Evolutionary conservation across 2,329 filamentous ascomycete genomes (phyloP).

Genomic region (Claviceps sp.): DNA sequence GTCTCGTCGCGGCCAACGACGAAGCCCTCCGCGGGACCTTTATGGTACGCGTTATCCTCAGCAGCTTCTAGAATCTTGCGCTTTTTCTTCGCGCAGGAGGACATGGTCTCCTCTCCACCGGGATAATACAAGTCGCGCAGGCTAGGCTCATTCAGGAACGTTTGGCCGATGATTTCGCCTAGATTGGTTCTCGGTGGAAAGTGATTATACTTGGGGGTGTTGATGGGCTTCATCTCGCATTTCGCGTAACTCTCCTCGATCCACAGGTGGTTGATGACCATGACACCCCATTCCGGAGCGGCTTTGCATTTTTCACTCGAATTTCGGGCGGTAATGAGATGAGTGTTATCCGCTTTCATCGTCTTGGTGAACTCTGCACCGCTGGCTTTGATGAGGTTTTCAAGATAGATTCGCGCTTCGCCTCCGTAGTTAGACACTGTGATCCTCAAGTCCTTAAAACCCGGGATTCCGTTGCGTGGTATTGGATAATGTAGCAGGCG

Average conservation of each 20-base stretch:
- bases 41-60: constrained; percentile 35
- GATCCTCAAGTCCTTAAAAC: constrained; percentile 64
- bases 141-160: constrained; percentile 52
- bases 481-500: constrained; percentile 84
- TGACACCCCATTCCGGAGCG: constrained; percentile 80
- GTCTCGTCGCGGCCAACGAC: constrained; percentile 28
- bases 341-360: constrained; percentile 89
- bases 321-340: constrained; percentile 81
- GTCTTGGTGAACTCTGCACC: constrained; percentile 90
- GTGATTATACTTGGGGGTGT: constrained; percentile 64
- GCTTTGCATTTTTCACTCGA: constrained; percentile 88
- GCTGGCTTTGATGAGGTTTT: constrained; percentile 74
- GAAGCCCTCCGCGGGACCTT: constrained; percentile 33
- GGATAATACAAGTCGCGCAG: constrained; percentile 57
- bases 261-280: constrained; percentile 91
- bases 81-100: constrained; percentile 31
- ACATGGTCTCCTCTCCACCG: constrained; percentile 38
- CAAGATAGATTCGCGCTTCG: constrained; percentile 82
- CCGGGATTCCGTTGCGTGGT: constrained; percentile 61
- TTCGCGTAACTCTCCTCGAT: constrained; percentile 93
- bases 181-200: constrained; percentile 86
- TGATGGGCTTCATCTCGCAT: constrained; percentile 61
- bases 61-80: constrained; percentile 35
- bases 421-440: constrained; percentile 95
- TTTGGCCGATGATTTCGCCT: constrained; percentile 84